A percentile compares a stretch with the other conserved stretches of the same genome.
Evolutionary conservation across 441 rosid genomes (phyloP).

Genomic region (Manihot esculenta): DNA sequence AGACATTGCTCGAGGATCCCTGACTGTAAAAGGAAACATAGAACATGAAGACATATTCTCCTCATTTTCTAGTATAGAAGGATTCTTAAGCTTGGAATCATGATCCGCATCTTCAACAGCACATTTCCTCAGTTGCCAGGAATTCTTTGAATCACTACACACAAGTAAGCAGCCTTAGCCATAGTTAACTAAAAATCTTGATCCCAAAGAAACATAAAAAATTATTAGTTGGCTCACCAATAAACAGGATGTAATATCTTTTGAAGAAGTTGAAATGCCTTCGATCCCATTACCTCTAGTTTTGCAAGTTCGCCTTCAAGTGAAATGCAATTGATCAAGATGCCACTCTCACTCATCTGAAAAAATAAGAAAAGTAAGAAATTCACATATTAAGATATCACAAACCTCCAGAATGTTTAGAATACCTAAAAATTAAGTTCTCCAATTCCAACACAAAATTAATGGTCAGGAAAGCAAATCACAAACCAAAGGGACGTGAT

Average conservation of each 20-base stretch:
- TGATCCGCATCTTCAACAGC: slow-evolving; percentile 31
- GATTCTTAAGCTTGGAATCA: slow-evolving; percentile 26
- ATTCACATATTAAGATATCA: not conserved
- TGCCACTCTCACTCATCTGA: slow-evolving; percentile 60
- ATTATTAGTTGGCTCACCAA: slow-evolving; percentile 46
- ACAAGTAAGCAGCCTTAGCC: slow-evolving; percentile 24
- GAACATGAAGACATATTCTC: slow-evolving; percentile 39
- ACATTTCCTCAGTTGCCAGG: slow-evolving; percentile 38
- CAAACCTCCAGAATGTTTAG: not conserved
- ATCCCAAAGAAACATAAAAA: slow-evolving; percentile 4
- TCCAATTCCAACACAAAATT: not conserved
- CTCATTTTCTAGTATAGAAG: slow-evolving; percentile 37
- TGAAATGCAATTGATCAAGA: slow-evolving; percentile 52
- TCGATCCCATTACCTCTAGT: slow-evolving; percentile 70
- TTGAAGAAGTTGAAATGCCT: slow-evolving; percentile 67
- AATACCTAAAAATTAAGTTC: not conserved
- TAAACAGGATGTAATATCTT: slow-evolving; percentile 48
- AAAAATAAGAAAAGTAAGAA: slow-evolving; percentile 10
- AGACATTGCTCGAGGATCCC: slow-evolving; percentile 57
- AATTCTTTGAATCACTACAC: slow-evolving; percentile 45
- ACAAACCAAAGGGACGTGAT: not conserved
- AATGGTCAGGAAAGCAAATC: not conserved
- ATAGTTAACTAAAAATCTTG: slow-evolving; percentile 13
- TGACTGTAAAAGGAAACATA: slow-evolving; percentile 47
- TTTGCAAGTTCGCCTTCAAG: slow-evolving; percentile 83